Evolutionary conservation across 805 yeast species (phyloP), one percentile per base, ranked within the genome.

Genomic region (Saccharomycopsis babjevae): DNA sequence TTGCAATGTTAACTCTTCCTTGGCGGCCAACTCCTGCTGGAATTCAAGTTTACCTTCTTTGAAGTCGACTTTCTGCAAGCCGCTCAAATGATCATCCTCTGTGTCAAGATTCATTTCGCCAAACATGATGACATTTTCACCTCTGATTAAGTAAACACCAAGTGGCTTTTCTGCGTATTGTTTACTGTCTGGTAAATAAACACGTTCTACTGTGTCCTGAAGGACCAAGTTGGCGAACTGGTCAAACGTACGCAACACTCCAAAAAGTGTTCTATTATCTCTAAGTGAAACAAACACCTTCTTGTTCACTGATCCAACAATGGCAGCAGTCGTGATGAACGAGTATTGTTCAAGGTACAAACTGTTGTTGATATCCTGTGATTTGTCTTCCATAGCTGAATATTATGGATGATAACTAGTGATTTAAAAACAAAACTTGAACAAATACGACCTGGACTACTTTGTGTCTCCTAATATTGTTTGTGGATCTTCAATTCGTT

Each of bases 171-270:
- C 97, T 8, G 88, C 96, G 70, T 84, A 93, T 64, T 80, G 69
- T 50, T 75, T 76, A 56, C 76, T 74, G 16, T 78, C 82, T 18
- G 78, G 71, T 65, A 86, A 76, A 70, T 88, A 88, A 67, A 91
- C 83, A 72, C 97, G 82, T 72, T 94, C 98, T 56, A 84, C 77
- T 18, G 97, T 84, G 71, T 92, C 96, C 73, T 94, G 98, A 64
- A 94, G 77, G 46, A 94, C 96, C 68, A 94, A 78, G 74, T 93
- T 93, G 63, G 96, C 88, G 72, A 86, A 94, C 73, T 93, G 97
- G 75, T 94, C 99, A 73, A 93, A 94, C 1, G 97, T 90, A 72
- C 99, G 82, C 66, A 94, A 77, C 28, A 92, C 88, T 18, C 99
- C 99, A 70, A 89, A 85, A 38, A 93, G 75, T 65, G 85, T 84